These are phyloP conservation scores for Prunus davidiana DNA, from an alignment of 306 rosid species.

Conservation along the genomic window DNA sequence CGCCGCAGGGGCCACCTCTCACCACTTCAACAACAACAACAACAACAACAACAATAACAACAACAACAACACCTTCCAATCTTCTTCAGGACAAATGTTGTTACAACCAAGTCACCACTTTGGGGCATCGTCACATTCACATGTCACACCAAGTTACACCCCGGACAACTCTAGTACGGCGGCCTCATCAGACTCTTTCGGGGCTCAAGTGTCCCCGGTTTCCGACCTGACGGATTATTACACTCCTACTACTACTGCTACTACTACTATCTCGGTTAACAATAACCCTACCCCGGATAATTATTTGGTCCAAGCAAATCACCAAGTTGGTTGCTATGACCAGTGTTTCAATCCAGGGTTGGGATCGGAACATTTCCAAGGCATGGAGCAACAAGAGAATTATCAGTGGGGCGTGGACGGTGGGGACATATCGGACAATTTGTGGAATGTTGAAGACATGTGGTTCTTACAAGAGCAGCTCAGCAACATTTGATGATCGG, in stretches of 20 bases:
- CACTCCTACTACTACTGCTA: conserved; percentile 6
- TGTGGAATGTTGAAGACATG: conserved; percentile 68
- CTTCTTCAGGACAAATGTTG: conserved; percentile 24
- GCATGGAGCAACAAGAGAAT: conserved; percentile 39
- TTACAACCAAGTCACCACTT: conserved; percentile 17
- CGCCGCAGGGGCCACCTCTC: not conserved
- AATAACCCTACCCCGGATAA: conserved; percentile 26
- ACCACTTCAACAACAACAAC: not conserved
- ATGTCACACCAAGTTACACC: conserved; percentile 45
- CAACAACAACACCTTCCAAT: conserved; percentile 6
- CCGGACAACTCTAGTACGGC: conserved; percentile 67
- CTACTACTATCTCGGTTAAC: conserved; percentile 13
- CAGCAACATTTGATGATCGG: conserved; percentile 26
- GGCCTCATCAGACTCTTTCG: conserved; percentile 69
- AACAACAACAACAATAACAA: too few species aligned
- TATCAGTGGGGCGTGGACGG: conserved; percentile 43
- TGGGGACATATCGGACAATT: conserved; percentile 53
- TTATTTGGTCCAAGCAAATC: conserved; percentile 24
- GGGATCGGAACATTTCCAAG: conserved; percentile 29
- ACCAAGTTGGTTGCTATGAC: not conserved
- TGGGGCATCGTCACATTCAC: conserved; percentile 4
- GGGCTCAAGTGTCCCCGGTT: conserved; percentile 55
- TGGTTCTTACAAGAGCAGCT: conserved; percentile 61
- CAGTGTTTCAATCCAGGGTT: conserved; percentile 28
- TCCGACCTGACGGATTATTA: conserved; percentile 57